Evolutionary conservation across 2,329 filamentous ascomycete genomes (phyloP).

Genomic region (Aureobasidium sp.): DNA sequence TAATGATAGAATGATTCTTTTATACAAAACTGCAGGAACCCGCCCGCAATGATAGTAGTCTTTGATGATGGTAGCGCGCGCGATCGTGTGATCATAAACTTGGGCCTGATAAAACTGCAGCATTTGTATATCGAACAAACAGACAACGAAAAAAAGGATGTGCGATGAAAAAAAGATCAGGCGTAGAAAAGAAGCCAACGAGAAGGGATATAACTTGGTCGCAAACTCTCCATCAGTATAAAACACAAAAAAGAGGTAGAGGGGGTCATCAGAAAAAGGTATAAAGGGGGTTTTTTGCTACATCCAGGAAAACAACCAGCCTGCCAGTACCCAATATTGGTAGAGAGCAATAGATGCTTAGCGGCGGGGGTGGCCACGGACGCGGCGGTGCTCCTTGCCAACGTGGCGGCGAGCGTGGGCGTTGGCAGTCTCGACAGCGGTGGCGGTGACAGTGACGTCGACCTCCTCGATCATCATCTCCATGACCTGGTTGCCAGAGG

Average conservation of each 20-base stretch:
- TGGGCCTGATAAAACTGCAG: not conserved
- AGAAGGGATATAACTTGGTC: not conserved
- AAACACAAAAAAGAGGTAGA: not conserved
- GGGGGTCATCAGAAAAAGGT: conserved; percentile 9
- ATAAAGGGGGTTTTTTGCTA: conserved; percentile 6
- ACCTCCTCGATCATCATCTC: conserved; percentile 40
- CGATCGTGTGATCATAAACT: conserved; percentile 13
- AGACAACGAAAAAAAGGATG: not conserved
- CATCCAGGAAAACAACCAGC: not conserved
- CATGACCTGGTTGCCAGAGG: conserved; percentile 37
- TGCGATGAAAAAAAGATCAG: not conserved
- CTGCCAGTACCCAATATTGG: not conserved
- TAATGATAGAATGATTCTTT: conserved; percentile 1
- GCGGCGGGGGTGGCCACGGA: conserved; percentile 26
- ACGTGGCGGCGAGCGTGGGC: conserved; percentile 24
- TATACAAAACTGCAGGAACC: conserved; percentile 14
- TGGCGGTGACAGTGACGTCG: conserved; percentile 35
- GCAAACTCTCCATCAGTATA: not conserved
- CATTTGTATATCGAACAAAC: conserved; percentile 9
- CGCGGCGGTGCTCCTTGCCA: conserved; percentile 23
- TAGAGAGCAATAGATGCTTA: not conserved
- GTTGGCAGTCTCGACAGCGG: conserved; percentile 21
- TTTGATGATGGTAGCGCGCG: not conserved
- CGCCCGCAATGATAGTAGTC: conserved; percentile 5
- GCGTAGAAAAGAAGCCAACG: not conserved